Evolutionary conservation across 2,329 filamentous ascomycete genomes (phyloP).

Genomic region (Colletotrichum sp.): DNA sequence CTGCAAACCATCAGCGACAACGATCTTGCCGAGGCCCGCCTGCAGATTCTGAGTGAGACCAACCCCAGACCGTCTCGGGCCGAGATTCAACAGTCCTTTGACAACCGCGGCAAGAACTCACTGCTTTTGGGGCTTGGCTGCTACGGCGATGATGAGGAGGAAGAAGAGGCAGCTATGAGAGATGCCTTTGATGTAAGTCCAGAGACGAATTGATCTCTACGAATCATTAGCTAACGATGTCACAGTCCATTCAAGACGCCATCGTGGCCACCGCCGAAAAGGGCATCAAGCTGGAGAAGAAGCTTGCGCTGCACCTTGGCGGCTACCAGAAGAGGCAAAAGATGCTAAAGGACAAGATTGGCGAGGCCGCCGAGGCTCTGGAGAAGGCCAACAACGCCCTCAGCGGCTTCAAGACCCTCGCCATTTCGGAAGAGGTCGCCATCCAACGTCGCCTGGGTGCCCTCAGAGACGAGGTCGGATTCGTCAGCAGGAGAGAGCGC

Average conservation of each 20-base stretch:
- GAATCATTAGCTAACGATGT: not conserved
- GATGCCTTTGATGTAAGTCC: constrained; percentile 74
- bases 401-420: constrained; percentile 75
- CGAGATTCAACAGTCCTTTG: constrained; percentile 59
- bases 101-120: constrained; percentile 56
- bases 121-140: constrained; percentile 81
- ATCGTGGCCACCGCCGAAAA: constrained; percentile 78
- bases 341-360: constrained; percentile 79
- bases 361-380: constrained; percentile 75
- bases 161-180: constrained; percentile 66
- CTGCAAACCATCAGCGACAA: constrained; percentile 73
- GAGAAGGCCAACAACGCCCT: constrained; percentile 76
- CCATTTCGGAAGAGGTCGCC: constrained; percentile 80
- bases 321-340: constrained; percentile 90
- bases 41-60: constrained; percentile 76
- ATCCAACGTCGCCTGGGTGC: constrained; percentile 74
- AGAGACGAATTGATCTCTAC: not conserved
- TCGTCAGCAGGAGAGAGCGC: constrained; percentile 80
- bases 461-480: constrained; percentile 82
- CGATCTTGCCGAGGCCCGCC: constrained; percentile 74
- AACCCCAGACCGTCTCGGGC: constrained; percentile 54
- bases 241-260: constrained; percentile 72
- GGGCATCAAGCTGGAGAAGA: constrained; percentile 91
- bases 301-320: constrained; percentile 83
- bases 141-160: constrained; percentile 78